phyloP scores from a whole-genome alignment of 2,329 filamentous ascomycete species.

The Akanthomyces dipterigenus region DNA sequence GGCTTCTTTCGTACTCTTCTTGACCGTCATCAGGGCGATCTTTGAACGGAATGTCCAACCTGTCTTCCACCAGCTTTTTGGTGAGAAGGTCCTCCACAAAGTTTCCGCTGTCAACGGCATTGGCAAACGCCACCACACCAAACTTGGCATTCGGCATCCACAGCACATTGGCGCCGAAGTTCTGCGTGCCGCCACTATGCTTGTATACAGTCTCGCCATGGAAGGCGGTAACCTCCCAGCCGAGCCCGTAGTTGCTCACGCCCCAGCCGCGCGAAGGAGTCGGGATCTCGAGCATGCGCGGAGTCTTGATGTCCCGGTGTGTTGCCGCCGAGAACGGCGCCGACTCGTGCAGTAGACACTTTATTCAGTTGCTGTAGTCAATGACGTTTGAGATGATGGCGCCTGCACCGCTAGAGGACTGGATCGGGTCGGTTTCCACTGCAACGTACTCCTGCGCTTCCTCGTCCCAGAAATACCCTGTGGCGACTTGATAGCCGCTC shows the following conservation, averaged over 20 bases:
- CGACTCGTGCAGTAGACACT: conserved; percentile 29
- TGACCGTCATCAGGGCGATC: conserved; percentile 14
- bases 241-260: conserved; percentile 14
- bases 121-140: conserved; percentile 20
- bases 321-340: not conserved
- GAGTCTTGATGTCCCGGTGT: not conserved
- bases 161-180: conserved; percentile 14
- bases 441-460: conserved; percentile 15
- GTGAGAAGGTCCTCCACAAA: conserved; percentile 14
- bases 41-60: conserved; percentile 3
- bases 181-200: conserved; percentile 15
- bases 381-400: conserved; percentile 33
- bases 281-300: not conserved
- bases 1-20: not conserved
- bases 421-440: conserved; percentile 17
- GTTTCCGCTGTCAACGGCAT: conserved; percentile 34
- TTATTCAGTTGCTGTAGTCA: conserved; percentile 43
- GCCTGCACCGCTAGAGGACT: conserved; percentile 28
- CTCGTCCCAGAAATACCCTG: not conserved
- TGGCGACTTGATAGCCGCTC: not conserved
- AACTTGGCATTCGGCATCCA: conserved; percentile 17
- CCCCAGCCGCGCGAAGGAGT: not conserved
- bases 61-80: conserved; percentile 17
- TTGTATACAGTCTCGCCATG: conserved; percentile 13
- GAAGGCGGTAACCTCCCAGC: conserved; percentile 15